Base-by-base conservation (phyloP, 108 stramenopile genomes). In the Pseudonitzschia delicatissima region DNA sequence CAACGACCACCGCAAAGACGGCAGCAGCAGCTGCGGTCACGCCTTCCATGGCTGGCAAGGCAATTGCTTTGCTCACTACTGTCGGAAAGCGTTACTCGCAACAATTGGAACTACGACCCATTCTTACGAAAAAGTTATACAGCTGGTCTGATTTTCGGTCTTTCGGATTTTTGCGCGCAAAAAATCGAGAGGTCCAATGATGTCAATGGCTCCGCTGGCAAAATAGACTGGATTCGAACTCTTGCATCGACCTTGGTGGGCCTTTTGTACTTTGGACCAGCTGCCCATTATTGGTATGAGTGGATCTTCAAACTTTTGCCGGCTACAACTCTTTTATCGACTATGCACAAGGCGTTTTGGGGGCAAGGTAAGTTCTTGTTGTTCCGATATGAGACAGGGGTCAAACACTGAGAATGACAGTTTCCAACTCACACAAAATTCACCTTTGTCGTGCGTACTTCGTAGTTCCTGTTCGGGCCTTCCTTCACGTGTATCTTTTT, bases 401-500 rank as follows among this genome's bases (percentile, higher is more conserved):
- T 23, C 2, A 48, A 48, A 8, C 47, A 48, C 5, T 44, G 23
- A 6, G 45, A 13, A 45, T 45, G 5, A 17, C n/a, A n/a, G n/a
- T n/a, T 48, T 17, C 23, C 21, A 48, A 9, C 20, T 17, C 47
- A 1, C 23, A 39, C 37, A 3, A 7, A 2, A 23, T 48, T 23
- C 47, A n/a, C n/a, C n/a, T n/a, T n/a, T n/a, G n/a, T n/a, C n/a
- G n/a, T n/a, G n/a, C n/a, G n/a, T n/a, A n/a, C n/a, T n/a, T n/a
- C n/a, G n/a, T n/a, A n/a, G n/a, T 33, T 91, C 18, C 42, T 95
- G 32, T 95, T 95, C 67, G 94, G 94, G 9, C 94, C 94, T 8
- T 66, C 77, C 57, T 92, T 95, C 65, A 95, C 86, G 1, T 87
- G 83, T 45, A 79, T 95, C 59, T 95, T 91, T 52, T n/a, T 95